Evolutionary conservation across 345 rosid genomes (phyloP), one percentile per base, ranked within the genome.

Genomic region (Salix exigua): DNA sequence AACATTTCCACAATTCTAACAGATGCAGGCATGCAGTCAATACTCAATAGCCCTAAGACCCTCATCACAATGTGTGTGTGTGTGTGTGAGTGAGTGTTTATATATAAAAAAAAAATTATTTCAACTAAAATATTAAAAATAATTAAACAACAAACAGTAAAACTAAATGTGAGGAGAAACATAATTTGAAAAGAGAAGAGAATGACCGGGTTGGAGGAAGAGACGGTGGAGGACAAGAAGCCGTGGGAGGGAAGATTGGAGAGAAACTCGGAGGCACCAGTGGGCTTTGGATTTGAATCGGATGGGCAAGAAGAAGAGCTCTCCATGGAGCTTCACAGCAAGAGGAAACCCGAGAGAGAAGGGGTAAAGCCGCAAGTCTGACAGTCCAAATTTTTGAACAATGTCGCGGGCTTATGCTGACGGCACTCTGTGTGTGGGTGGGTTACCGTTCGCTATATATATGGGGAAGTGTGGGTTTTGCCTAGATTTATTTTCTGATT

Each of bases 201-300:
- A 66, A 25, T 81, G 70, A 94, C 98, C 89, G 85, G 90, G 83
- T 88, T 92, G 62, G 94, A 83, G 75, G 93, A 89, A 84, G 90
- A 76, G 78, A 86, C 84, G 46, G 92, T 79, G 73, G 98, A 92
- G 74, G 94, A 88, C 73, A 91, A 86, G 82, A 87, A 88, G 72
- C 97, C 97, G 50, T 91, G 93, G 75, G 94, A 92, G 7, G 97
- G 98, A 62, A 94, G 98, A 77, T 92, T 80, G 60, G 89, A 64
- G 65, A 94, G 98, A 73, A 89, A 86, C 76, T 80, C 83, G 68
- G 94, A 85, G 40, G 88, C 86, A 63, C 79, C 72, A 18, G 80
- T 25, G 75, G 81, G 77, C 80, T 70, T 66, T 23, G 66, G 78
- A 74, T 74, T 83, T 10, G 86, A 75, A 74, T 86, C 87, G n/a